A percentile compares a stretch with the other conserved stretches of the same genome.
phyloP scores from a whole-genome alignment of 1,284 basidiomycete species.

The Cutaneotrichosporon sp. region DNA sequence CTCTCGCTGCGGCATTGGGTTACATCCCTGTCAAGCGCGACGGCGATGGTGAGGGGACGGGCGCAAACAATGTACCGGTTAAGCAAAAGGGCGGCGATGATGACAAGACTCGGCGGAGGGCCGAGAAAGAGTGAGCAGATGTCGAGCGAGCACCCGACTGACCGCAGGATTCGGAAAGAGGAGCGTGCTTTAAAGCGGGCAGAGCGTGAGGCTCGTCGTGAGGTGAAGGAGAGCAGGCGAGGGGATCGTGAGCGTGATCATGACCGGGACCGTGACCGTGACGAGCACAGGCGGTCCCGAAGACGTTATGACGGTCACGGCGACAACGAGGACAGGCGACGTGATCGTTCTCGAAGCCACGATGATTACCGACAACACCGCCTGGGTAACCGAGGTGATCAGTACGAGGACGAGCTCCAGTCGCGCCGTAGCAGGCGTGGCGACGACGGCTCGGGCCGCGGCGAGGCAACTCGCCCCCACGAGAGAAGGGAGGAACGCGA shows the following conservation, averaged over 20 bases:
- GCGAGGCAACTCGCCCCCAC: neutral
- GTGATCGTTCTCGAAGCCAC: constrained; percentile 2
- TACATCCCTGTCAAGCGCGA: constrained; percentile 35
- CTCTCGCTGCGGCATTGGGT: constrained; percentile 72
- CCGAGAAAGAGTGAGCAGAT: constrained; percentile 51
- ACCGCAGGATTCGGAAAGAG: constrained; percentile 45
- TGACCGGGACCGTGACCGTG: constrained; percentile 5
- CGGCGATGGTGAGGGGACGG: constrained; percentile 29
- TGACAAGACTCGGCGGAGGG: constrained; percentile 44
- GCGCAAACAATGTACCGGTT: constrained; percentile 40
- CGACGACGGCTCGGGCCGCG: neutral
- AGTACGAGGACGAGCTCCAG: neutral
- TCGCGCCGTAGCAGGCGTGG: neutral
- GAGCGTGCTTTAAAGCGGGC: constrained; percentile 43
- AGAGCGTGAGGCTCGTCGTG: constrained; percentile 17
- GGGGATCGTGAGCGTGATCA: constrained; percentile 16
- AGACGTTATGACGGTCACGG: constrained; percentile 2
- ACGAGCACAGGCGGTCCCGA: constrained; percentile 6
- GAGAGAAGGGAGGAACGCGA: constrained; percentile 6
- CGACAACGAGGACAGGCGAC: neutral
- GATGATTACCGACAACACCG: neutral
- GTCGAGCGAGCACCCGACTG: constrained; percentile 3
- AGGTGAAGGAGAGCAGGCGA: neutral
- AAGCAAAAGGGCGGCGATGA: constrained; percentile 37
- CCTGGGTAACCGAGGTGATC: neutral